These are phyloP conservation scores for Gonium pectorale DNA, from an alignment of 139 green algal genomes.

Conservation along the genomic window DNA sequence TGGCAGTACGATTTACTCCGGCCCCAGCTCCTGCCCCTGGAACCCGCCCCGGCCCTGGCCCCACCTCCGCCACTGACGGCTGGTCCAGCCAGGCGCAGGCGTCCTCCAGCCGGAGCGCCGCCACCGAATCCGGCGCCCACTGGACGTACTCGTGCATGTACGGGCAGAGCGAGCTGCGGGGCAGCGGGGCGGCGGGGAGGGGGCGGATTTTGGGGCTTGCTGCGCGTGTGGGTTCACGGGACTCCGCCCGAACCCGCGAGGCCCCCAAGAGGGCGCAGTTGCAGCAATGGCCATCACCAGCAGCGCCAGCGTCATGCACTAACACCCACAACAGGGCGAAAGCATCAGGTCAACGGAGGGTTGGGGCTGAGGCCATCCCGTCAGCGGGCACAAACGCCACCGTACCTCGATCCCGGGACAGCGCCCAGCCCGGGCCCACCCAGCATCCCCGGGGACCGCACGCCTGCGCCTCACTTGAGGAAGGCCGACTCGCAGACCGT, in stretches of 20 bases:
- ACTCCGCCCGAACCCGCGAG: too few species aligned
- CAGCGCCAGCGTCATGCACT: too few species aligned
- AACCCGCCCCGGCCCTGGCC: too few species aligned
- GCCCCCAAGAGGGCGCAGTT: too few species aligned
- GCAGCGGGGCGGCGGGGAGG: not conserved
- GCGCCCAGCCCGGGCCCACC: too few species aligned
- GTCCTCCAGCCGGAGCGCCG: slow-evolving; percentile 16
- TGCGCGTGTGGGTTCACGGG: too few species aligned
- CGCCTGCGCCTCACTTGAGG: slow-evolving; percentile 9
- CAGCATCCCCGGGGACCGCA: too few species aligned
- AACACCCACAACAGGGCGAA: too few species aligned
- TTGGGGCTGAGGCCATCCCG: not conserved
- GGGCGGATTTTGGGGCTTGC: too few species aligned
- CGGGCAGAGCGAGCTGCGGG: not conserved
- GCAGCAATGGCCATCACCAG: too few species aligned
- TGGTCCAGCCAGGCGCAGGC: slow-evolving; percentile 8
- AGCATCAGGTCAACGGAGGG: not conserved
- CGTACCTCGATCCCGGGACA: not conserved
- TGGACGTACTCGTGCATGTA: slow-evolving; percentile 16
- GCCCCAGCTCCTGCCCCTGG: too few species aligned
- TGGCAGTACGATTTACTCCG: too few species aligned
- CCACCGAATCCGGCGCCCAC: slow-evolving; percentile 6
- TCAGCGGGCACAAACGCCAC: not conserved
- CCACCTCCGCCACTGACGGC: not conserved
- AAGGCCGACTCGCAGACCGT: slow-evolving; percentile 8